These are phyloP conservation scores for Phytophthora pistaciae DNA, from an alignment of 352 stramenopile genomes.

Conservation along the genomic window DNA sequence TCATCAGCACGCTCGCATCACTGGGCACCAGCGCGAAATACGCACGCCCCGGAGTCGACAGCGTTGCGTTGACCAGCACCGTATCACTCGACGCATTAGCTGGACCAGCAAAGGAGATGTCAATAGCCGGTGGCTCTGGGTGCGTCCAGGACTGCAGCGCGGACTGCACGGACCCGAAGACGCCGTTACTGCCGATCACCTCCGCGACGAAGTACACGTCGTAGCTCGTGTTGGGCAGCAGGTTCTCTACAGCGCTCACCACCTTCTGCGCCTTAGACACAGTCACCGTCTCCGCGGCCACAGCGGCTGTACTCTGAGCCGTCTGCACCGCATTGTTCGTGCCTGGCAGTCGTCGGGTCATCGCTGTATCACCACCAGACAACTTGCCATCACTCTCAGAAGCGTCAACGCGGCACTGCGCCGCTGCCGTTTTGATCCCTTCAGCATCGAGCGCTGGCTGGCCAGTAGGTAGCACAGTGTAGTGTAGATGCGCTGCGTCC, in stretches of 20 bases:
- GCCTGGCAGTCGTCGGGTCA: slow-evolving; percentile 1
- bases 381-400: background rate
- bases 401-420: slow-evolving; percentile 29
- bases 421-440: slow-evolving; percentile 55
- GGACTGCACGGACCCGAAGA: slow-evolving; percentile 77
- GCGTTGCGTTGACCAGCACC: slow-evolving; percentile 40
- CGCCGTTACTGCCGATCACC: slow-evolving; percentile 79
- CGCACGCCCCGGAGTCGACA: slow-evolving; percentile 50
- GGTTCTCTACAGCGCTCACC: slow-evolving; percentile 46
- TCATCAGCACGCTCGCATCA: slow-evolving; percentile 1
- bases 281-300: slow-evolving; percentile 52
- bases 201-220: slow-evolving; percentile 88
- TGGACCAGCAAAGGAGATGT: slow-evolving; percentile 18
- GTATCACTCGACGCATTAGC: slow-evolving; percentile 49
- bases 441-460: slow-evolving; percentile 47
- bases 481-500: slow-evolving; percentile 77
- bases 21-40: slow-evolving; percentile 65
- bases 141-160: slow-evolving; percentile 69
- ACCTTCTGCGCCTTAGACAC: slow-evolving; percentile 64
- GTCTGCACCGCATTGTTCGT: slow-evolving; percentile 17
- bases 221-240: slow-evolving; percentile 75
- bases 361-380: background rate
- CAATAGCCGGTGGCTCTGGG: slow-evolving; percentile 52
- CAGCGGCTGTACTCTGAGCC: background rate
- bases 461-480: slow-evolving; percentile 58